These are phyloP conservation scores for Pyronema omphalodes DNA, from an alignment of 495 filamentous ascomycete species.

Conservation along the genomic window DNA sequence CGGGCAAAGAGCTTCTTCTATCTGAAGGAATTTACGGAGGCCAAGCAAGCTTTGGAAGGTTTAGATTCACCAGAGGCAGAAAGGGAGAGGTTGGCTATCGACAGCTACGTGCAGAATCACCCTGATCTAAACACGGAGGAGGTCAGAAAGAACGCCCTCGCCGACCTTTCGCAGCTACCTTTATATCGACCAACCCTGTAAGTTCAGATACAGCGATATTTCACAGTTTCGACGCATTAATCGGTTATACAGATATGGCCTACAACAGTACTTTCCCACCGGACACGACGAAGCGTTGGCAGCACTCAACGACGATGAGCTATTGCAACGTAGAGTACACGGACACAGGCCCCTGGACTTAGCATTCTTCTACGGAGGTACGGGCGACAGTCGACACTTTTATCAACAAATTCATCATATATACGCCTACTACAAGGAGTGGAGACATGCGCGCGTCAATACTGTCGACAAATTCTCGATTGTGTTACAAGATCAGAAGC, in stretches of 20 bases:
- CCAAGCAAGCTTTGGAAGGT: not conserved
- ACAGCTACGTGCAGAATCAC: not conserved
- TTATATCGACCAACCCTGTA: not conserved
- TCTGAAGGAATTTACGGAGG: not conserved
- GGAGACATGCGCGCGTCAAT: not conserved
- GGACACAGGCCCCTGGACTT: not conserved
- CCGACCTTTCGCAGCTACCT: not conserved
- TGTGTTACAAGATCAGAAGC: not conserved
- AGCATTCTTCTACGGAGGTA: not conserved
- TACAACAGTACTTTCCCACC: not conserved
- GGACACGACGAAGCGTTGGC: not conserved
- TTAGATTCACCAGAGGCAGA: not conserved
- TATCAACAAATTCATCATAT: conserved; percentile 2
- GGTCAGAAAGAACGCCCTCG: not conserved
- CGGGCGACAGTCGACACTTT: not conserved
- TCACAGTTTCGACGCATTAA: not conserved
- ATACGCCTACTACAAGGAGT: not conserved
- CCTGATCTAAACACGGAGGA: not conserved
- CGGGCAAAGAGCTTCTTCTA: not conserved
- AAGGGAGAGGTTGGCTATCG: not conserved
- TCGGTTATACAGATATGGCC: not conserved
- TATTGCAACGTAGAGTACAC: not conserved
- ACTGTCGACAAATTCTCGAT: not conserved
- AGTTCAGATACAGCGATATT: not conserved
- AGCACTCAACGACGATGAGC: not conserved